Base-by-base conservation (phyloP, 371 early-diverging fungal species). In the Fennellomyces sp. region DNA sequence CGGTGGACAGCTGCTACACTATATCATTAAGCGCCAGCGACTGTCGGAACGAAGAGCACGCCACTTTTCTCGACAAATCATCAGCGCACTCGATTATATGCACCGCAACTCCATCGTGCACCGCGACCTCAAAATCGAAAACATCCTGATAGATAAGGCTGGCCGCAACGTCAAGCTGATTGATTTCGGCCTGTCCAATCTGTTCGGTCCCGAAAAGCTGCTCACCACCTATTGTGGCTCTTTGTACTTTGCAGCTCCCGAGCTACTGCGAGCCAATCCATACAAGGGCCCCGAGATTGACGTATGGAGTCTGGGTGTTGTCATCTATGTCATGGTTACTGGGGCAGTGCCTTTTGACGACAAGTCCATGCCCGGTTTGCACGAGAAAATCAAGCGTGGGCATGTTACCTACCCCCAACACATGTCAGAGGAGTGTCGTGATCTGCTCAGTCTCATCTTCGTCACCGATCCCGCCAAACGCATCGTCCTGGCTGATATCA, bases 321-420 rank as follows among this genome's bases (percentile, higher is more conserved):
- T 98, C 13, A 81, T 97, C 35, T 99, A 93, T 65, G 97, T 95
- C 5, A 89, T 98, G 68, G 91, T 95, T 3, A 93, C 93, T 54
- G 99, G 98, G 27, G 88, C 87, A 52, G 97, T 98, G 0, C 99
- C 99, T 0, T 99, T 98, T 78, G 94, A 97, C 66, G 99, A 97
- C 68, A 91, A 92, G 63, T 88, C 88, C 58, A 92, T 97, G 86
- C 89, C 89, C 5, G 89, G 85, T 1, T 80, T 98, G n/a, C 96
- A 98, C 58, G 89, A 90, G 10, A 95, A 95, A 69, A 97, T 99
- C 62, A 95, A 94, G 67, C 76, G 82, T 21, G 95, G 93, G 2
- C 80, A 88, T 47, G 87, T 90, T 17, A 81, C 82, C 42, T 95
- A 91, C 63, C 91, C 93, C 10, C 95, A 96, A 1, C 85, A 95